Base-by-base conservation (phyloP, 169 alveolate species). In the Eimeria praecox region DNA sequence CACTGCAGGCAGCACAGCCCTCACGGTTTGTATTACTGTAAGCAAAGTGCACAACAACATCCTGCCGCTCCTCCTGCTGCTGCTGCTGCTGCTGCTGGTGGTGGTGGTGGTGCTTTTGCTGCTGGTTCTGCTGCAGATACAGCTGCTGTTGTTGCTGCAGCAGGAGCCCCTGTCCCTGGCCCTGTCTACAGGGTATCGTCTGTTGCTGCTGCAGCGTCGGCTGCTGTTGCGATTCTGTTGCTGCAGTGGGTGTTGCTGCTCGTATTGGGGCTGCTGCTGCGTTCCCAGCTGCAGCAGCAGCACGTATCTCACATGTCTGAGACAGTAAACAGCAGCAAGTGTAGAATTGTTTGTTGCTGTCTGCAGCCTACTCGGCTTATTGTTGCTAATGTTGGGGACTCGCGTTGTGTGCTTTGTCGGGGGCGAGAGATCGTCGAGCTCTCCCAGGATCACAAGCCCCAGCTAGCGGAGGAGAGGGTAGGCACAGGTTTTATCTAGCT, bases 381-480 rank as follows among this genome's bases (percentile, higher is more conserved):
- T 66, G 99, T 99, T 62, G 99, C 99, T 35, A 99, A 99, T 96
- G 99, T 99, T 49, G 99, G 99, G 10, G 99, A 99, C 96, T 98
- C 99, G 52, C 97, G 99, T 91, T 99, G 99, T 20, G 99, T 99
- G 30, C 97, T 98, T 54, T 97, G 99, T 90, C 98, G 99, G 44
- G 98, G 98, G 27, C 99, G 99, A 6, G 96, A 96, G 69, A 99
- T 99, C 0, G 96, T 99, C 40, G 99, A 98, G 75, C 97, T 99
- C 96, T 98, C 99, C 2, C 97, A 98, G 64, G 99, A 99, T 95
- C 99, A 99, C 98, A 99, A 99, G 90, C 99, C 99, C 8, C 99
- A 98, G 85, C 97, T 98, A 66, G 98, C 98, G n/a, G 98, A 96
- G 87, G 99, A 99, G 95, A 38, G 93, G 78, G 96, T 94, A 49